Conservation (phyloP, 352 stramenopile species). For the Plasmopara viticola region DNA sequence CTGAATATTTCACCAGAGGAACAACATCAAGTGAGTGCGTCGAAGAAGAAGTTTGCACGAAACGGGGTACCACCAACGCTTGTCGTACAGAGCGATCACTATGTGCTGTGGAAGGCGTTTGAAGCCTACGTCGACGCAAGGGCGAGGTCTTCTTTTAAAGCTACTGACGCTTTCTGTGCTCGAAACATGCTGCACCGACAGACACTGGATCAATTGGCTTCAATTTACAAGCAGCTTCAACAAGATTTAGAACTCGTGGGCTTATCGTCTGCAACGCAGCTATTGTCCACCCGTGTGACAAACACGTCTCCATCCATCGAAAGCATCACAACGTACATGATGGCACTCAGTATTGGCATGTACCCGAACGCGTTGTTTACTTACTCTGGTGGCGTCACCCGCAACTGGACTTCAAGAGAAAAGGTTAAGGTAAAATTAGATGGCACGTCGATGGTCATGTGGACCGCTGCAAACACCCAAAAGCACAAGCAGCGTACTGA, state of each 20-base stretch:
- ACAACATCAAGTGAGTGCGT: slow-evolving; percentile 42
- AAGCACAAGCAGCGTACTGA: slow-evolving; percentile 16
- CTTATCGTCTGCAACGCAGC: slow-evolving; percentile 40
- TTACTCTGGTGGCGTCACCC: slow-evolving; percentile 25
- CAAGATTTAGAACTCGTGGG: slow-evolving; percentile 52
- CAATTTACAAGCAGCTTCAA: slow-evolving; percentile 63
- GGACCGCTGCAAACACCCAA: slow-evolving; percentile 13
- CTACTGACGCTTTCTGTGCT: slow-evolving; percentile 47
- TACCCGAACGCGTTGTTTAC: slow-evolving; percentile 73
- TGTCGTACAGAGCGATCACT: slow-evolving; percentile 61
- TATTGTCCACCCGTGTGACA: slow-evolving; percentile 17
- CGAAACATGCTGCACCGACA: slow-evolving; percentile 54
- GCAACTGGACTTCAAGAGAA: slow-evolving; percentile 75
- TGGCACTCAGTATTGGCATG: slow-evolving; percentile 59
- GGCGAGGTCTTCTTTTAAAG: slow-evolving; percentile 30
- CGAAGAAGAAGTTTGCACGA: slow-evolving; percentile 48
- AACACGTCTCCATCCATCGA: slow-evolving; percentile 16
- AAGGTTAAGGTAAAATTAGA: slow-evolving; percentile 78
- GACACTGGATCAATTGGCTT: slow-evolving; percentile 57
- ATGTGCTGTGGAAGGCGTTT: slow-evolving; percentile 59
- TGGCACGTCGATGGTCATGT: slow-evolving; percentile 46
- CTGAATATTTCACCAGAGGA: slow-evolving; percentile 60
- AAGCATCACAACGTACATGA: slow-evolving; percentile 48
- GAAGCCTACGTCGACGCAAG: slow-evolving; percentile 46
- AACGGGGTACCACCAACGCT: slow-evolving; percentile 31